These are phyloP conservation scores for Allantophomopsis lycopodina DNA, from an alignment of 2,329 filamentous ascomycete species.

Conservation along the genomic window DNA sequence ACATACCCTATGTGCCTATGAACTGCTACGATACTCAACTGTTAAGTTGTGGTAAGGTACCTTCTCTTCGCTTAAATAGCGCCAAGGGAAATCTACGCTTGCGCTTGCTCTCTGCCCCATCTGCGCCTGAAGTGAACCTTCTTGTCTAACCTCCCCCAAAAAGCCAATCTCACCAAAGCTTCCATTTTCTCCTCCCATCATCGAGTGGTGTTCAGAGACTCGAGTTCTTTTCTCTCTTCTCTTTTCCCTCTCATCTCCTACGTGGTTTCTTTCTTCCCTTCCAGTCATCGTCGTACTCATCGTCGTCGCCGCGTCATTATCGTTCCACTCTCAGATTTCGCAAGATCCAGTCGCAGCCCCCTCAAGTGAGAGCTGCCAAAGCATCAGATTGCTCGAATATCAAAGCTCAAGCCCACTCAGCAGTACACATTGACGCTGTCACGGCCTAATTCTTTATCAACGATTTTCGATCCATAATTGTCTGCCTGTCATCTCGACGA, in stretches of 20 bases:
- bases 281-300: slow-evolving; percentile 5
- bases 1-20: slow-evolving; percentile 1
- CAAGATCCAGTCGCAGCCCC: slow-evolving; percentile 4
- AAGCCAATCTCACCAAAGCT: no score
- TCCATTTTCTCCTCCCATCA: slow-evolving; percentile 8
- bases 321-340: slow-evolving; percentile 9
- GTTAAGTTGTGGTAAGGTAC: no score
- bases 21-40: no score
- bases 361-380: neutral
- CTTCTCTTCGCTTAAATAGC: slow-evolving; percentile 1
- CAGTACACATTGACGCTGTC: no score
- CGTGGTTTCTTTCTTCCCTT: slow-evolving; percentile 14
- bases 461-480: no score
- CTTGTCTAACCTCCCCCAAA: no score
- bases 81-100: neutral
- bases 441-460: no score
- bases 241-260: slow-evolving; percentile 15
- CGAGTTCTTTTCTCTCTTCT: slow-evolving; percentile 18
- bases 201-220: slow-evolving; percentile 16
- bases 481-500: no score
- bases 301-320: slow-evolving; percentile 7
- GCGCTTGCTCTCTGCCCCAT: slow-evolving; percentile 3
- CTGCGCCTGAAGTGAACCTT: slow-evolving; percentile 1
- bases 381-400: no score
- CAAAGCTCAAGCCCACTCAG: no score